Evolutionary conservation across 2,329 filamentous ascomycete species (phyloP).

Genomic region (Ophiostoma novo-ulmi): DNA sequence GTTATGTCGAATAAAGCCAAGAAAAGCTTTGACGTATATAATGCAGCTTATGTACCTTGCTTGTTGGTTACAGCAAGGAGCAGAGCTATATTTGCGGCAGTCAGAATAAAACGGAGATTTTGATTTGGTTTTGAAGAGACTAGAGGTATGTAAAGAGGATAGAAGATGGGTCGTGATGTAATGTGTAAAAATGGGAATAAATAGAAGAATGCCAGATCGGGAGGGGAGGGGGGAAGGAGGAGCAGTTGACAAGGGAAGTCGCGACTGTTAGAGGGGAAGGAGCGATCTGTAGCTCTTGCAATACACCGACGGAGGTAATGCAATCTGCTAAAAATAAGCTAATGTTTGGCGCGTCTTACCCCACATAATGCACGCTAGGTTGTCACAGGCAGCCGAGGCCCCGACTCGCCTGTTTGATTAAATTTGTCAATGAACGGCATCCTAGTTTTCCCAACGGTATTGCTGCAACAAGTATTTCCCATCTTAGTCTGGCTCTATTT

Average conservation of each 20-base stretch:
- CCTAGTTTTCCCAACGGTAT: not conserved
- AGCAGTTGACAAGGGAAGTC: not conserved
- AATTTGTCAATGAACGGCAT: not conserved
- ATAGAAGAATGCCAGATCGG: not conserved
- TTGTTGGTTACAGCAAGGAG: not conserved
- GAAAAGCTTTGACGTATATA: conserved; percentile 1
- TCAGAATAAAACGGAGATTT: conserved; percentile 2
- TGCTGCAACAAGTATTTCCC: not conserved
- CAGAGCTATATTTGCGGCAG: not conserved
- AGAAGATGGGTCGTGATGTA: not conserved
- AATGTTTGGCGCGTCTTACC: not conserved
- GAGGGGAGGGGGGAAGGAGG: not conserved
- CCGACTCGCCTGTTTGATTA: not conserved
- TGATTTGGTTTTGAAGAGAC: not conserved
- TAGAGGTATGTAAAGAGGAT: not conserved
- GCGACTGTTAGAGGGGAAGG: not conserved
- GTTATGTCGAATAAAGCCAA: not conserved
- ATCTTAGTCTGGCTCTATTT: not conserved
- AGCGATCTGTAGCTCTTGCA: not conserved
- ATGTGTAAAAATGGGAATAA: conserved; percentile 8
- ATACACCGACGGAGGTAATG: not conserved
- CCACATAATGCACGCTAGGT: not conserved
- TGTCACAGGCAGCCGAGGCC: conserved; percentile 13
- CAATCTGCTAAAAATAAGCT: not conserved
- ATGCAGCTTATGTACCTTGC: not conserved